A percentile compares a stretch with the other conserved stretches of the same genome.
Evolutionary conservation across 2,329 filamentous ascomycete species (phyloP).

Genomic region (Epichloe festucae): DNA sequence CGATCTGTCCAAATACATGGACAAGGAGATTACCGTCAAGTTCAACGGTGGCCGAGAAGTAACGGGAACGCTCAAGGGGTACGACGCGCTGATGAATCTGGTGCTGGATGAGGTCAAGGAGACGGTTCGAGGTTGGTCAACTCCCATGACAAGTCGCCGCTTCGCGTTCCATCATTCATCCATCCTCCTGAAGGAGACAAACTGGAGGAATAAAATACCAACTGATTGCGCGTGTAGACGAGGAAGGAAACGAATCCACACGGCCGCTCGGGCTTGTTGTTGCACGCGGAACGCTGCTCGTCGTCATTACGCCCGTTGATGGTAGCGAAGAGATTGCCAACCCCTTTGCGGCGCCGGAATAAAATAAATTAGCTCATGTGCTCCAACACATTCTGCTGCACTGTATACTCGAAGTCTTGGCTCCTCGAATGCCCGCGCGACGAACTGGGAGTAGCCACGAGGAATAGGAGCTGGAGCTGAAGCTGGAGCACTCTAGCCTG

Average conservation of each 20-base stretch:
- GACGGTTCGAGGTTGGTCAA: conserved; percentile 60
- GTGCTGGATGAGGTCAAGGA: conserved; percentile 93
- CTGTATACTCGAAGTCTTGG: neutral
- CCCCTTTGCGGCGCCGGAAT: conserved; percentile 58
- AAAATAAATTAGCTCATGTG: neutral
- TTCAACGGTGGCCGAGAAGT: conserved; percentile 94
- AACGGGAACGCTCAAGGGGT: conserved; percentile 81
- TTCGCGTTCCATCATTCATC: neutral
- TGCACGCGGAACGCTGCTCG: conserved; percentile 81
- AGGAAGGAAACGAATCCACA: conserved; percentile 77
- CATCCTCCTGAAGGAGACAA: too few relatives aligned
- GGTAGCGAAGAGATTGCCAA: conserved; percentile 95
- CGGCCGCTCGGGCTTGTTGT: conserved; percentile 77
- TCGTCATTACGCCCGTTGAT: conserved; percentile 83
- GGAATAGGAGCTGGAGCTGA: too few relatives aligned
- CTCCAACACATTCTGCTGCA: neutral
- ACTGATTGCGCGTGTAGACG: conserved; percentile 45
- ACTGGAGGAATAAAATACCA: too few relatives aligned
- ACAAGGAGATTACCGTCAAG: conserved; percentile 90
- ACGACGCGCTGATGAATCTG: conserved; percentile 95
- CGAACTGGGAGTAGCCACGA: too few relatives aligned
- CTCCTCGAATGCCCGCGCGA: neutral
- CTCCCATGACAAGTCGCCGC: neutral
- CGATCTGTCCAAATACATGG: conserved; percentile 90
- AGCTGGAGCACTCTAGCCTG: neutral